Percentiles rank a stretch among this genome's conserved stretches.
These are phyloP conservation scores for Colletotrichum kahawae DNA, from an alignment of 2,329 filamentous ascomycete genomes.

Conservation along the genomic window DNA sequence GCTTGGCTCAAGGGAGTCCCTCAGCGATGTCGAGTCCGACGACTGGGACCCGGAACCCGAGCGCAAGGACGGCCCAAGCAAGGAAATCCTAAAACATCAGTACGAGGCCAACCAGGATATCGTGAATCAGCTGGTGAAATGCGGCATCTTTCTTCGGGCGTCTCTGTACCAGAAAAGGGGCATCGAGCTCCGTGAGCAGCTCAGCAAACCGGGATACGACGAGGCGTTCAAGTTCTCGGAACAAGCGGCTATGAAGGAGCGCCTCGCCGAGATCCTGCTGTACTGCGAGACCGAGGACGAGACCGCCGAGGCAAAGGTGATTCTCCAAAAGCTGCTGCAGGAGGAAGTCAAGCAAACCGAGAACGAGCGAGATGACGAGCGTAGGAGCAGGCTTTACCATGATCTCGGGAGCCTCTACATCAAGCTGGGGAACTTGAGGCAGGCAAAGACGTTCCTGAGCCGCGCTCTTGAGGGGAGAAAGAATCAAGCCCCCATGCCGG, in stretches of 20 bases:
- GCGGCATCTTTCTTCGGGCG: conserved; percentile 27
- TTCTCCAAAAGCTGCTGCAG: conserved; percentile 25
- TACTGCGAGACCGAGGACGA: conserved; percentile 24
- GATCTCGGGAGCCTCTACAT: conserved; percentile 31
- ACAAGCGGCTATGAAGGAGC: conserved; percentile 29
- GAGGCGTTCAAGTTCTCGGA: conserved; percentile 16
- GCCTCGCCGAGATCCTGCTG: conserved; percentile 29
- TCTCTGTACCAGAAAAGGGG: conserved; percentile 28
- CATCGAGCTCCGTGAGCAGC: conserved; percentile 26
- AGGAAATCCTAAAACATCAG: conserved; percentile 25
- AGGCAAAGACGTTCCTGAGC: conserved; percentile 24
- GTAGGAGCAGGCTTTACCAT: conserved; percentile 27
- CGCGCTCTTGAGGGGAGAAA: conserved; percentile 29
- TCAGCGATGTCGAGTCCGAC: conserved; percentile 8
- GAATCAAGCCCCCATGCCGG: conserved; percentile 17
- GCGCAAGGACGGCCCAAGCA: conserved; percentile 20
- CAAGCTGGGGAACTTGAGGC: conserved; percentile 20
- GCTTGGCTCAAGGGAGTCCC: neutral
- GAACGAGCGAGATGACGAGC: conserved; percentile 10
- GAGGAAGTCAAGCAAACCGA: conserved; percentile 23
- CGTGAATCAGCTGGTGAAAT: conserved; percentile 25
- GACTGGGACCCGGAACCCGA: conserved; percentile 30
- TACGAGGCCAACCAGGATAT: conserved; percentile 28
- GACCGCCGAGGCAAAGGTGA: conserved; percentile 24
- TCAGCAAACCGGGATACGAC: conserved; percentile 16